Evolutionary conservation across 2,329 filamentous ascomycete species (phyloP).

Genomic region (Aureobasidium sp.): DNA sequence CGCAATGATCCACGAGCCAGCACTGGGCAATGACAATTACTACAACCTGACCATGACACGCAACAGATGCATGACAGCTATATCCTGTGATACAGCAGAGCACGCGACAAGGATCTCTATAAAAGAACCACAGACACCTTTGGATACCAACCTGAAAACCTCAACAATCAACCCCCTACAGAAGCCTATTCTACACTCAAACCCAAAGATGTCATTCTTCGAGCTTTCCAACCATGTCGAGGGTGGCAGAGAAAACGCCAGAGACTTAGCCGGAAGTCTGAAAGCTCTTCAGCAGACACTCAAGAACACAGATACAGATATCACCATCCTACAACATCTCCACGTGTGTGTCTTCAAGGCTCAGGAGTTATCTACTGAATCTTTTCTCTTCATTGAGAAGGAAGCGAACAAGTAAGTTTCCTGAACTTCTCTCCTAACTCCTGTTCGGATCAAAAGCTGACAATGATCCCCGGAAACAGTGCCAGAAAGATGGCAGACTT

Average conservation of each 20-base stretch:
- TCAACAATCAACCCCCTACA: not conserved
- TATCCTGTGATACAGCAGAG: not conserved
- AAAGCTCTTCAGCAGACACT: not conserved
- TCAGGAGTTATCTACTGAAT: not conserved
- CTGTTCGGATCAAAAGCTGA: not conserved
- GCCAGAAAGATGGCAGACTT: not conserved
- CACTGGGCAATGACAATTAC: not conserved
- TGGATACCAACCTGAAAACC: not conserved
- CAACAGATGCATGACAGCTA: not conserved
- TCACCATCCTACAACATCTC: not conserved
- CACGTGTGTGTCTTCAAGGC: not conserved
- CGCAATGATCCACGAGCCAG: not conserved
- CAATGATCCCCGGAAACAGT: not conserved
- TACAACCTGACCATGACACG: not conserved
- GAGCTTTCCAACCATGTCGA: not conserved
- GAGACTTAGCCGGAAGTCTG: not conserved
- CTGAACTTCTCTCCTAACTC: not conserved
- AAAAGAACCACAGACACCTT: not conserved
- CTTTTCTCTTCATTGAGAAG: not conserved
- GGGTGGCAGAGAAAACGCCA: not conserved
- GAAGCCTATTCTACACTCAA: not conserved
- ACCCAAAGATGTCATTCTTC: not conserved
- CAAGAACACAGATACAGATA: not conserved
- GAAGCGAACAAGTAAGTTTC: not conserved
- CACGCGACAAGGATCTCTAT: not conserved